phyloP scores from a whole-genome alignment of 306 rosid species.

The Quercus engelmannii region DNA sequence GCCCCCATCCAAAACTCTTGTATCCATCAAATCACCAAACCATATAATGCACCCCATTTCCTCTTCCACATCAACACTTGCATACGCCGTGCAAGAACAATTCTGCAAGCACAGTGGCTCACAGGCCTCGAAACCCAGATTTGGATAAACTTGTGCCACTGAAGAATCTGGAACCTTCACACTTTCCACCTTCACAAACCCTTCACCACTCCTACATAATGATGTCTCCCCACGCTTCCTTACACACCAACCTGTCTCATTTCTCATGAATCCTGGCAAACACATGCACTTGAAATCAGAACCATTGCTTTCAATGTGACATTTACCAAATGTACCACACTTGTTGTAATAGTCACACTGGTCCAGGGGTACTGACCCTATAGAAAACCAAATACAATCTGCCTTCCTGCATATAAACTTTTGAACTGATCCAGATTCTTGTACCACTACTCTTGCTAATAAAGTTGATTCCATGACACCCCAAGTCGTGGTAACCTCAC shows the following conservation, averaged over 20 bases:
- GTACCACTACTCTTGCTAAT: background rate
- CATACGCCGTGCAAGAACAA: constrained; percentile 34
- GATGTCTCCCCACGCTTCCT: constrained; percentile 10
- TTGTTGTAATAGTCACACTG: background rate
- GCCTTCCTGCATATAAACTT: background rate
- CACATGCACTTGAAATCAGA: background rate
- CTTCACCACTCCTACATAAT: constrained; percentile 34
- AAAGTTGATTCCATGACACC: background rate
- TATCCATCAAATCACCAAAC: constrained; percentile 16
- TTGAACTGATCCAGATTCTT: background rate
- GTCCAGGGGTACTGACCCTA: background rate
- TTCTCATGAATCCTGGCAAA: constrained; percentile 20
- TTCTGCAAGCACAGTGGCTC: background rate
- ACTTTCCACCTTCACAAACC: constrained; percentile 23
- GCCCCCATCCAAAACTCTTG: background rate
- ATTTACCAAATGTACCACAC: background rate
- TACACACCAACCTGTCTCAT: constrained; percentile 29
- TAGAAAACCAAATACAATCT: background rate
- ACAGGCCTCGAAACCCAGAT: constrained; percentile 15
- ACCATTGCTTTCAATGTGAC: background rate
- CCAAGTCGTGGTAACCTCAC: background rate
- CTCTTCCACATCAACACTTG: constrained; percentile 16
- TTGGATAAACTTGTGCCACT: background rate
- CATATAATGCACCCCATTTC: constrained; percentile 36
- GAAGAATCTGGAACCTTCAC: constrained; percentile 36